Evolutionary conservation across 169 alveolate species (phyloP).

Genomic region (Theileria equi): DNA sequence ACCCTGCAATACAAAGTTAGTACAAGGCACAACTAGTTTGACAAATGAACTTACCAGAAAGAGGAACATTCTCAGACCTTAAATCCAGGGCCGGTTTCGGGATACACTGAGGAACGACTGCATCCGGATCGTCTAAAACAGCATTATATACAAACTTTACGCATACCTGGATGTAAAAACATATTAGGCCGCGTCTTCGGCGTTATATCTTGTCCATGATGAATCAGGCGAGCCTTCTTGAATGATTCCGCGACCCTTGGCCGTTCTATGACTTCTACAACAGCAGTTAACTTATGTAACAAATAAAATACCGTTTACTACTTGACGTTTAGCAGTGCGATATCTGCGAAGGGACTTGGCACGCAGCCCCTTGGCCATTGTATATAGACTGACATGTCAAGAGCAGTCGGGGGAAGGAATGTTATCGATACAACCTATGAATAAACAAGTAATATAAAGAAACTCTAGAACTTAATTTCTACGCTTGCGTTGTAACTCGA

Average conservation of each 20-base stretch:
- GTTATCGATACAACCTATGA: not conserved
- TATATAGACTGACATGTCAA: slow-evolving; percentile 7
- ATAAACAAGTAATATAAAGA: slow-evolving; percentile 9
- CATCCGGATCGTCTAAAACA: slow-evolving; percentile 43
- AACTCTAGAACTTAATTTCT: slow-evolving; percentile 1
- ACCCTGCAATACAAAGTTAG: slow-evolving; percentile 52
- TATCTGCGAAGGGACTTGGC: slow-evolving; percentile 75
- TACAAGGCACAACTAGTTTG: not conserved
- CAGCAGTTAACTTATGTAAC: not conserved
- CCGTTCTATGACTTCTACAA: slow-evolving; percentile 22
- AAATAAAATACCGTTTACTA: slow-evolving; percentile 62
- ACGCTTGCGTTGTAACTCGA: slow-evolving; percentile 85
- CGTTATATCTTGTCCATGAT: slow-evolving; percentile 52
- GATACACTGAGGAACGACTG: slow-evolving; percentile 55
- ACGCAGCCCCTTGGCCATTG: slow-evolving; percentile 77
- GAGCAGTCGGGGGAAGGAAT: not conserved
- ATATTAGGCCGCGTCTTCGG: slow-evolving; percentile 65
- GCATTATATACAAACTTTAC: not conserved
- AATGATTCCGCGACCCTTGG: slow-evolving; percentile 39
- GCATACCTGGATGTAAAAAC: slow-evolving; percentile 74
- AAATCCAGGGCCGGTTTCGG: slow-evolving; percentile 73
- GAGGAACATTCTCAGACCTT: slow-evolving; percentile 76
- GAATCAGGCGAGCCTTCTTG: slow-evolving; percentile 45
- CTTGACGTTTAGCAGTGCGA: slow-evolving; percentile 74
- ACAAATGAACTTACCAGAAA: slow-evolving; percentile 61